Evolutionary conservation across 2,329 filamentous ascomycete species (phyloP), one percentile per base, ranked within the genome.

Genomic region (Tolypocladium pustulatum): DNA sequence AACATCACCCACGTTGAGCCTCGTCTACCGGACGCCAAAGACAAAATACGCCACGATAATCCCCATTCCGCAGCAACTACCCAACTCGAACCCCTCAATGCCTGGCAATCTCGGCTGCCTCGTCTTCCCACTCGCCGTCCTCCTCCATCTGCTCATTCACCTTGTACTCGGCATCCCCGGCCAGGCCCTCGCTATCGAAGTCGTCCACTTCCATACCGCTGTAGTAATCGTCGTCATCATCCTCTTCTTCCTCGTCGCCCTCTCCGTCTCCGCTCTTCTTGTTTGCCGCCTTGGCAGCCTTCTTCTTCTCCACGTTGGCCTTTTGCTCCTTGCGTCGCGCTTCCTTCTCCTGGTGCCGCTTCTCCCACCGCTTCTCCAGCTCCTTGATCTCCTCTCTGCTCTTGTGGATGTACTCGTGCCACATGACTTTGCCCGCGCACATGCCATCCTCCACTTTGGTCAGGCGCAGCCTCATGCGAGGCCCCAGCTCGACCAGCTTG

Each of bases 391-490:
- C 92, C 22, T 84, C 81, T 65, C 85, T 85, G 8, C 84, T 85
- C 80, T 99, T 99, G 70, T 87, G 84, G 57, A 97, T 86, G 69
- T 91, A 95, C 70, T 97, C 91, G 72, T 99, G 94, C 94, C 94
- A 99, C 89, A 99, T 90, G 59, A 96, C 83, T 71, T 91, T 94
- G 55, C 94, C 94, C 32, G 83, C 82, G 67, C 91, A 97, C 8
- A 97, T 75, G 1, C 93, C 94, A 66, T 99, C 94, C 70, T 99
- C 94, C 5, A 99, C 92, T 76, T 99, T 99, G 58, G 91, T 92
- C 74, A 99, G 78, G 37, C 93, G 85, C 46, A 99, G 76, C 61
- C 84, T 88, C 88, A 99, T 87, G 57, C 94, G 85, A 1, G 94
- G 94, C 0, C 94, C 94, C 0, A 99, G 77, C 74, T 99, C 94